phyloP scores from a whole-genome alignment of 495 filamentous ascomycete species.

The Usnea hakonensis region DNA sequence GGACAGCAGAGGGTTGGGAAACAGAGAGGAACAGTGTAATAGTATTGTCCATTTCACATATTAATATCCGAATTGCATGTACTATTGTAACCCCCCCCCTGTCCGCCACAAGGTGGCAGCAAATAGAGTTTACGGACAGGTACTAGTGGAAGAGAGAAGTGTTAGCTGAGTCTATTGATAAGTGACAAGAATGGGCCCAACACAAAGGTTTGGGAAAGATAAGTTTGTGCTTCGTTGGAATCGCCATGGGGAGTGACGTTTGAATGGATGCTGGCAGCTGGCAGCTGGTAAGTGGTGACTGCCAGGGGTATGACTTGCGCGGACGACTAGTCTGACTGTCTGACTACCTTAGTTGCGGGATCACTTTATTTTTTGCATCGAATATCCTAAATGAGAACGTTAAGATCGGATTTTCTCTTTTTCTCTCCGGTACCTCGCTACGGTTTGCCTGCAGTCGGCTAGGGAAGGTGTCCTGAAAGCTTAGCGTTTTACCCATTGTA shows the following conservation, averaged over 20 bases:
- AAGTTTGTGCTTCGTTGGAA: not conserved
- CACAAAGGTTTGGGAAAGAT: not conserved
- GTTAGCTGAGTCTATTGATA: not conserved
- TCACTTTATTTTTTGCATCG: not conserved
- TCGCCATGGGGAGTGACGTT: not conserved
- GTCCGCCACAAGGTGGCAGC: not conserved
- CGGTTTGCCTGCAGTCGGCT: not conserved
- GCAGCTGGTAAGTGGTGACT: no score
- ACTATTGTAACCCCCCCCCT: not conserved
- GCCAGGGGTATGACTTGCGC: not conserved
- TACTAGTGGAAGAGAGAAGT: not conserved
- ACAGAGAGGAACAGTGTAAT: not conserved
- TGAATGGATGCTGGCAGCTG: not conserved
- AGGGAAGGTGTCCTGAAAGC: not conserved
- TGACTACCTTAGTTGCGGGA: no score
- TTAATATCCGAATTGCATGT: not conserved
- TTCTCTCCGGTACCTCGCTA: not conserved
- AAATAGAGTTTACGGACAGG: not conserved
- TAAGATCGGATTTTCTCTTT: not conserved
- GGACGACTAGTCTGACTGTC: no score
- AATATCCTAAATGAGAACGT: not conserved
- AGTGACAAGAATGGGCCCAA: not conserved
- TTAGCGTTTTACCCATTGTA: not conserved
- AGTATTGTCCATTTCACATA: not conserved
- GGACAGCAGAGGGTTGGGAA: not conserved